phyloP scores from a whole-genome alignment of 164 flowering plant genomes.

The Stephania japonica region DNA sequence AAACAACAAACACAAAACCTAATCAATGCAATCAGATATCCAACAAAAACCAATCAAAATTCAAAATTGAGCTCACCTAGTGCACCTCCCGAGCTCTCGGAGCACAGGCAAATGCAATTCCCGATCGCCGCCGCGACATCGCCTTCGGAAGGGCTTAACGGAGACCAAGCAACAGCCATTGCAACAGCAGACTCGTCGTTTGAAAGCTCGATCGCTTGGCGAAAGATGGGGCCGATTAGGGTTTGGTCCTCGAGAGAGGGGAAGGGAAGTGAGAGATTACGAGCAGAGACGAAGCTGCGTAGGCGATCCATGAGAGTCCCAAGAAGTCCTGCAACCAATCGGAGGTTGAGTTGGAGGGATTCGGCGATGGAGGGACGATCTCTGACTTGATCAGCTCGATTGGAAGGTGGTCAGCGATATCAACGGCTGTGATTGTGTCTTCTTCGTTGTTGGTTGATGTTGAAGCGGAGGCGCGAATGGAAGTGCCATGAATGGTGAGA shows the following conservation, averaged over 20 bases:
- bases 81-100: conserved; percentile 26
- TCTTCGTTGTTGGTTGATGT: not conserved
- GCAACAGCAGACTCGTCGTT: conserved; percentile 25
- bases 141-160: conserved; percentile 43
- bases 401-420: conserved; percentile 35
- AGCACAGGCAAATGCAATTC: conserved; percentile 41
- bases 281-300: conserved; percentile 77
- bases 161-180: conserved; percentile 58
- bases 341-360: conserved; percentile 32
- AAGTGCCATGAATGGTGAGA: not conserved
- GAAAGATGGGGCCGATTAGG: conserved; percentile 57
- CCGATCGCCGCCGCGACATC: conserved; percentile 70
- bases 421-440: conserved; percentile 7
- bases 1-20: not conserved
- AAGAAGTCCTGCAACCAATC: conserved; percentile 68
- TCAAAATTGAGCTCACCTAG: conserved; percentile 26
- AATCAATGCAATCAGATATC: not conserved
- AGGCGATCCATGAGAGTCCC: conserved; percentile 86
- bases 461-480: not conserved
- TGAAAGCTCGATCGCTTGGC: conserved; percentile 66
- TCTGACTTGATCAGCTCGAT: conserved; percentile 57
- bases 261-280: conserved; percentile 88
- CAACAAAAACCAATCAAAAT: not conserved
- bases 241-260: conserved; percentile 46
- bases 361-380: conserved; percentile 59